Base-by-base conservation (phyloP, 345 rosid species). In the Aquilaria yunnanensis region DNA sequence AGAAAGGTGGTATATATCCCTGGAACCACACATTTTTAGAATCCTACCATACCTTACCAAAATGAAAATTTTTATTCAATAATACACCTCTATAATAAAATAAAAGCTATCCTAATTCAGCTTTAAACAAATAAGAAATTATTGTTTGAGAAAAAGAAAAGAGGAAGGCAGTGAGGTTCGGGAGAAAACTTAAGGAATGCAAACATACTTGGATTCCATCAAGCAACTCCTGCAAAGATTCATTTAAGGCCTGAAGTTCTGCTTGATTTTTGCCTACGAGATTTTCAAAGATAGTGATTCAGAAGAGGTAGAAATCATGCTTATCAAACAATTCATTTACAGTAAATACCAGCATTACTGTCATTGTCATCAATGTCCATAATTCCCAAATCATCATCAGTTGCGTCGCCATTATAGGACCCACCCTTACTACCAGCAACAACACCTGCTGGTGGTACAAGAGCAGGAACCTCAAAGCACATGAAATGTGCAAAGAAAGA, bases 391-490 rank as follows among this genome's bases (percentile, higher is more conserved):
- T 94, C 99, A 63, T 92, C 93, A 53, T 86, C 92, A 11, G 82
- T 80, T 45, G 68, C 72, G 33, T 79, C 92, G 12, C 84, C 87
- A 48, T 78, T 76, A 49, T 75, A 65, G 48, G 81, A 68, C 63
- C 74, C 84, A 67, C 52, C 72, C 77, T 67, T 87, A 70, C 64
- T 80, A 67, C 83, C 96, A 85, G 77, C 87, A 56, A 77, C 80
- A 56, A 58, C 59, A 66, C 96, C 86, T 75, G 87, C 92, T 29
- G 87, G 92, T 41, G 97, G 96, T 70, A 79, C 92, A 75, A 95
- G 96, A 32, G 96, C 85, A 66, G 97, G 96, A 65, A 95, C 96
- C 78, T 95, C 96, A 70, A 91, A 95, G 88, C 99, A 95, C 99
- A 95, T 87, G 77, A 95, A 90, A 76, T 91, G 99, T 45, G 99